These are phyloP conservation scores for Ogataea allantospora DNA, from an alignment of 805 yeast species.

Conservation along the genomic window DNA sequence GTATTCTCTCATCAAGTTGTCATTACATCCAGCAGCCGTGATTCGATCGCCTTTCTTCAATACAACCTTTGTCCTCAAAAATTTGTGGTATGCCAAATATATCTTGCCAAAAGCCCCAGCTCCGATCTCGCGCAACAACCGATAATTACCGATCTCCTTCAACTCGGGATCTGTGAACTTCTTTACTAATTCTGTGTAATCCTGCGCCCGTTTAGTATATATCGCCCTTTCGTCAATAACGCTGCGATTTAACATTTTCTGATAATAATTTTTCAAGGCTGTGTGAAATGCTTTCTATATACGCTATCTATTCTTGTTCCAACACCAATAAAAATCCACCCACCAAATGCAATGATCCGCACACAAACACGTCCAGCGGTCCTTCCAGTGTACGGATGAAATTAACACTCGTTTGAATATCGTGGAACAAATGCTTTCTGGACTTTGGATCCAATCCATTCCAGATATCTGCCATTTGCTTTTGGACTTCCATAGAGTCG, in stretches of 20 bases:
- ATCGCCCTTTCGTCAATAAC: conserved; percentile 32
- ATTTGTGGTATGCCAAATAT: conserved; percentile 74
- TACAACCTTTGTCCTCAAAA: conserved; percentile 77
- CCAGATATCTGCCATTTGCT: conserved; percentile 72
- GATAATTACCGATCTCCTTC: conserved; percentile 77
- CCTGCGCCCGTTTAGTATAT: conserved; percentile 34
- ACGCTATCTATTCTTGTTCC: conserved; percentile 41
- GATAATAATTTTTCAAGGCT: conserved; percentile 9
- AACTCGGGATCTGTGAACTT: conserved; percentile 40
- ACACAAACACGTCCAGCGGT: conserved; percentile 75
- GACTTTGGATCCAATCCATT: conserved; percentile 42
- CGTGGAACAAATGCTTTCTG: conserved; percentile 54
- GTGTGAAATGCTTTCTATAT: conserved; percentile 9
- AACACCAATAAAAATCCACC: conserved; percentile 90
- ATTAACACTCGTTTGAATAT: conserved; percentile 71
- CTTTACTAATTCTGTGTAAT: conserved; percentile 38
- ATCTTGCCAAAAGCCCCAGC: conserved; percentile 94
- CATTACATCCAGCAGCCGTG: conserved; percentile 54
- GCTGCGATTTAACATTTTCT: conserved; percentile 24
- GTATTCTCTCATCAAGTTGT: conserved; percentile 86
- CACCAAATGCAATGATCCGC: conserved; percentile 91
- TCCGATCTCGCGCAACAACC: conserved; percentile 71
- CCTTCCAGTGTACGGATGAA: conserved; percentile 47
- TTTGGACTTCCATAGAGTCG: conserved; percentile 79
- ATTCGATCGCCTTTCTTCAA: conserved; percentile 63